Conservation (phyloP, 225 moss, liverwort and hornwort species). For the Lunularia cruciata region DNA sequence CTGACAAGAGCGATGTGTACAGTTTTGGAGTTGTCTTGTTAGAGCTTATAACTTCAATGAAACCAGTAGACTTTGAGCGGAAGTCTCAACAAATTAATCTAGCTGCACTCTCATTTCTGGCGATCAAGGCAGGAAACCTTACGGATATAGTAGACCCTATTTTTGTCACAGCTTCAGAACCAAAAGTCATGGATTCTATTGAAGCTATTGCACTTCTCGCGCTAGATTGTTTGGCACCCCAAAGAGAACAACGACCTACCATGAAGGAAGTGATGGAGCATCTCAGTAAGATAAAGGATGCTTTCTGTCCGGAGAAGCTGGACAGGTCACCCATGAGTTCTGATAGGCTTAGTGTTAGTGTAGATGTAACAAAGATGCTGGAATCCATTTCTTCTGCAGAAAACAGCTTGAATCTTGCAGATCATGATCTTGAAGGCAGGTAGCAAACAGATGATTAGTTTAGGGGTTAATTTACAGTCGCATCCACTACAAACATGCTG, state of each 20-base stretch:
- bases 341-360: background rate
- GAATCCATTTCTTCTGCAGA: background rate
- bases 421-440: background rate
- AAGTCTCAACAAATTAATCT: constrained; percentile 25
- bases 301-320: background rate
- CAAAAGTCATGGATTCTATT: constrained; percentile 29
- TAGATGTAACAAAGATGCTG: background rate
- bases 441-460: too few species aligned
- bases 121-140: constrained; percentile 33
- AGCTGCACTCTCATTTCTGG: constrained; percentile 28
- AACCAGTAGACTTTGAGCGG: constrained; percentile 48
- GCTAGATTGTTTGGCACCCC: constrained; percentile 30
- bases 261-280: constrained; percentile 38
- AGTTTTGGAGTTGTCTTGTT: constrained; percentile 56
- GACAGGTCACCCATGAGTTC: background rate
- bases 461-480: too few species aligned
- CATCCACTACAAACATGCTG: too few species aligned
- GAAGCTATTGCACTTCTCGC: constrained; percentile 32
- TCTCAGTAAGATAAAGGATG: background rate
- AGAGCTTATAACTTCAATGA: constrained; percentile 44
- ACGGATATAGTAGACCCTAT: constrained; percentile 28
- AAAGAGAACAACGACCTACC: constrained; percentile 34
- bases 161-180: constrained; percentile 10
- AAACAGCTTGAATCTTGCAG: background rate
- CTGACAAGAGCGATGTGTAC: constrained; percentile 54